Evolutionary conservation across 257 asterid genomes (phyloP), one percentile per base, ranked within the genome.

Genomic region (Solanum sparsipilum): DNA sequence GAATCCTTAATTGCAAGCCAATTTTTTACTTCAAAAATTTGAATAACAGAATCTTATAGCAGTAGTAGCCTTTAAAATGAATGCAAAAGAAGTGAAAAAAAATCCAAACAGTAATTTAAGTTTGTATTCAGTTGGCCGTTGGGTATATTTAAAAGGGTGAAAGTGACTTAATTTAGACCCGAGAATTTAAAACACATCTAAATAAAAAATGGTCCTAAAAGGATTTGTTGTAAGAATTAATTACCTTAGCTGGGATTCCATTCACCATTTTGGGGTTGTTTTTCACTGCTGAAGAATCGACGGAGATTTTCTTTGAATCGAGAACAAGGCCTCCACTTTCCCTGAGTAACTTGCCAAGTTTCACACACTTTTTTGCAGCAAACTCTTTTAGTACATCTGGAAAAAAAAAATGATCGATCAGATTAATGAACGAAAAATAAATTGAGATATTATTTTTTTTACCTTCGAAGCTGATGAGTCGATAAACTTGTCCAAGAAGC

Each of bases 401-500:
- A 9, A 39, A 31, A 21, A 34, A 35, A 56, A 25, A 44, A 52
- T 8, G 9, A 44, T 31, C 38, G 13, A 44, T 31, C 38, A n/a
- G 31, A 63, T 63, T n/a, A 58, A 58, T 58, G 29, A 25, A 58
- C 3, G 46, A 36, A 27, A 31, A 16, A 48, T 8, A 35, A 83
- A 82, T 16, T 25, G 12, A 83, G 15, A 18, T 5, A 71, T 13
- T 21, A 2, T 5, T 67, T 2, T 25, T 68, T 86, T 32, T 83
- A 92, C 99, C 99, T 94, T 94, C 94, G 86, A 94, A 94, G 95
- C 93, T 92, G 89, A 96, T 90, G 63, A 96, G 96, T 18, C 98
- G 94, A 88, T 96, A 95, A 84, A 94, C 98, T 31, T 94, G 96
- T 4, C 99, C 98, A 68, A 96, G 83, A 39, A 94, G 88, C 88